phyloP scores from a whole-genome alignment of 371 early-diverging fungal genomes.

The Cokeromyces recurvatus region DNA sequence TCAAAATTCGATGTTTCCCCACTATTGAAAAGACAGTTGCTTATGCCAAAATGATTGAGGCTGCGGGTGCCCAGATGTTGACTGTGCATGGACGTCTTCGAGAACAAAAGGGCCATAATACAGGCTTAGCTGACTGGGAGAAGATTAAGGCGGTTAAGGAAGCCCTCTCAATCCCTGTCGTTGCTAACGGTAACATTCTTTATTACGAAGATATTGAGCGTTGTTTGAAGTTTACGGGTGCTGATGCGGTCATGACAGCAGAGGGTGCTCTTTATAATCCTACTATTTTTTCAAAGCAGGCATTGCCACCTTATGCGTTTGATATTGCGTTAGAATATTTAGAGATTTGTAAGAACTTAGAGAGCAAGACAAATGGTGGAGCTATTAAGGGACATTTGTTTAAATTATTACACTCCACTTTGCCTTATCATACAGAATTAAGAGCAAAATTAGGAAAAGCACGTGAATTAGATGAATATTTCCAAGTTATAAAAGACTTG shows the following conservation, averaged over 20 bases:
- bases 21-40: constrained; percentile 89
- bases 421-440: constrained; percentile 77
- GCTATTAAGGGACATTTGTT: constrained; percentile 88
- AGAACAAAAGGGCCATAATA: constrained; percentile 95
- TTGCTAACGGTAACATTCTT: constrained; percentile 98
- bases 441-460: constrained; percentile 67
- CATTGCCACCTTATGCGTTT: constrained; percentile 63
- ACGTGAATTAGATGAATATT: constrained; percentile 57
- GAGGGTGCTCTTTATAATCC: constrained; percentile 95
- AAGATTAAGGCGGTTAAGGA: constrained; percentile 93
- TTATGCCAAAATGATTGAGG: constrained; percentile 97
- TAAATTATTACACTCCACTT: constrained; percentile 84
- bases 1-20: constrained; percentile 95
- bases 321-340: constrained; percentile 85
- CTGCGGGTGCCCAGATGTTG: constrained; percentile 89
- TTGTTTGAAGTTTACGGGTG: constrained; percentile 89
- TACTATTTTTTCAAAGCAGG: constrained; percentile 52
- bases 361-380: constrained; percentile 54
- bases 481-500: constrained; percentile 49
- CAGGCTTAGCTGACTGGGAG: constrained; percentile 98
- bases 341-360: constrained; percentile 61
- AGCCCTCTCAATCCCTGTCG: constrained; percentile 84
- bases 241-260: constrained; percentile 96
- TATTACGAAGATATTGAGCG: constrained; percentile 84
- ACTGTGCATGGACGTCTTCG: constrained; percentile 96